Conservation (phyloP, 257 asterid species). For the Gentiana macrophylla region DNA sequence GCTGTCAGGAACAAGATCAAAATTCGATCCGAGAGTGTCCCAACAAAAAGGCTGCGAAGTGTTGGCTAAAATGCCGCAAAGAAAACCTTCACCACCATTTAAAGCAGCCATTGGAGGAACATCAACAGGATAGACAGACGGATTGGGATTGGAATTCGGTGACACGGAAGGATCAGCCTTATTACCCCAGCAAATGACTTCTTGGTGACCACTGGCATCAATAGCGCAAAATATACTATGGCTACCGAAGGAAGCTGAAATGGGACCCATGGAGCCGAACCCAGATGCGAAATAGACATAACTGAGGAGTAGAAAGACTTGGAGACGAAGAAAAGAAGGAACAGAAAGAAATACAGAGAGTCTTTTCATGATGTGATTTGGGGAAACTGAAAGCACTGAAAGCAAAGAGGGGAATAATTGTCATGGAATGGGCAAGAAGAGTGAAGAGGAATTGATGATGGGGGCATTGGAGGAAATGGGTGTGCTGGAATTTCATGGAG, state of each 20-base stretch:
- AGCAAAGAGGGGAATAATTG: constrained; percentile 1
- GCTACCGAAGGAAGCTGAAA: constrained; percentile 70
- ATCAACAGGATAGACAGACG: constrained; percentile 17
- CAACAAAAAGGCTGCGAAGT: constrained; percentile 73
- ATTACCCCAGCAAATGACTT: constrained; percentile 81
- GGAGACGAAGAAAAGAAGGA: constrained; percentile 2
- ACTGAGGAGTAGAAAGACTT: constrained; percentile 16
- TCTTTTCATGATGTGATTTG: constrained; percentile 10
- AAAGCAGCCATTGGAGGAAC: constrained; percentile 69
- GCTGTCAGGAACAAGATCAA: constrained; percentile 58
- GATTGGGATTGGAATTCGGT: background rate
- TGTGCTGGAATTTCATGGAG: background rate
- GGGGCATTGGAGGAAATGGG: background rate
- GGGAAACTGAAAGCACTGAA: background rate
- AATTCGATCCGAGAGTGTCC: constrained; percentile 36
- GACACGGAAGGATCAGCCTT: constrained; percentile 23
- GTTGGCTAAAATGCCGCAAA: constrained; percentile 70
- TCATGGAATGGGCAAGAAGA: constrained; percentile 13
- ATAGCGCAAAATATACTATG: constrained; percentile 70
- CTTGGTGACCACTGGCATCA: constrained; percentile 90
- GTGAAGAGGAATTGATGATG: constrained; percentile 2
- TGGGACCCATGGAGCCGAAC: constrained; percentile 81
- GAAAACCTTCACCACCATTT: constrained; percentile 74
- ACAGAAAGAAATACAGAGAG: background rate
- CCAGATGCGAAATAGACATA: constrained; percentile 34